Percentiles rank a stretch among this genome's conserved stretches.
These are phyloP conservation scores for Talaromyces sp. DNA, from an alignment of 2,329 filamentous ascomycete genomes.

Conservation along the genomic window DNA sequence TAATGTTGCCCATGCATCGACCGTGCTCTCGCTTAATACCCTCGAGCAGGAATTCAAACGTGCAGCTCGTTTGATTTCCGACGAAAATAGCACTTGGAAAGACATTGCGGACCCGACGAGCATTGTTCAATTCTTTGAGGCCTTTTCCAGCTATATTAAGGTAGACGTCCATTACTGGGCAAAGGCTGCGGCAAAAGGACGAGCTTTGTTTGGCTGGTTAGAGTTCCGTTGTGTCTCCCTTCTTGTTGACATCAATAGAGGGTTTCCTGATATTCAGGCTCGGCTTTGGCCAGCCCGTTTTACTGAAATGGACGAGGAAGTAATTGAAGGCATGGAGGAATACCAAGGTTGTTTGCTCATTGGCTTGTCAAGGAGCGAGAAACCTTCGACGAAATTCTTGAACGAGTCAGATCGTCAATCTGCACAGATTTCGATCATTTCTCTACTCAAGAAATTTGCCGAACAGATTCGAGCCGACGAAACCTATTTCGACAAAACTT, in stretches of 20 bases:
- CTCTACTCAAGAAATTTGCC: slow-evolving; percentile 34
- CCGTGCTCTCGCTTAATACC: slow-evolving; percentile 51
- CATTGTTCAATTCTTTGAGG: slow-evolving; percentile 48
- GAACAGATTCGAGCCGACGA: slow-evolving; percentile 34
- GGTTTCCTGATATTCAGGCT: slow-evolving; percentile 50
- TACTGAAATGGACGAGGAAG: slow-evolving; percentile 35
- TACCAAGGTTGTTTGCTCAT: slow-evolving; percentile 62
- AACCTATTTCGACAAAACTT: slow-evolving; percentile 33
- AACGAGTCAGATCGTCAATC: slow-evolving; percentile 40
- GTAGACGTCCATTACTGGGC: slow-evolving; percentile 67
- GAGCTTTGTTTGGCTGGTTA: slow-evolving; percentile 60
- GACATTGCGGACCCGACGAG: slow-evolving; percentile 35
- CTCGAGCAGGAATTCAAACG: slow-evolving; percentile 52
- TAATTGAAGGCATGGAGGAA: slow-evolving; percentile 36
- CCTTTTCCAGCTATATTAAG: slow-evolving; percentile 56
- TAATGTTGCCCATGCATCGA: slow-evolving; percentile 58
- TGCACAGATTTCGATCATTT: slow-evolving; percentile 44
- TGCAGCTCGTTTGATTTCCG: slow-evolving; percentile 43
- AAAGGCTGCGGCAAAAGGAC: slow-evolving; percentile 52
- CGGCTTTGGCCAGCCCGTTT: slow-evolving; percentile 65
- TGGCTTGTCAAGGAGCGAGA: slow-evolving; percentile 44
- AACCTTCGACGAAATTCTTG: slow-evolving; percentile 1
- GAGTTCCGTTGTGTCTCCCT: slow-evolving; percentile 59
- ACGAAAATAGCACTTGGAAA: slow-evolving; percentile 43
- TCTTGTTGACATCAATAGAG: slow-evolving; percentile 57